Base-by-base conservation (phyloP, 108 stramenopile species). In the Conticribra guillardii region DNA sequence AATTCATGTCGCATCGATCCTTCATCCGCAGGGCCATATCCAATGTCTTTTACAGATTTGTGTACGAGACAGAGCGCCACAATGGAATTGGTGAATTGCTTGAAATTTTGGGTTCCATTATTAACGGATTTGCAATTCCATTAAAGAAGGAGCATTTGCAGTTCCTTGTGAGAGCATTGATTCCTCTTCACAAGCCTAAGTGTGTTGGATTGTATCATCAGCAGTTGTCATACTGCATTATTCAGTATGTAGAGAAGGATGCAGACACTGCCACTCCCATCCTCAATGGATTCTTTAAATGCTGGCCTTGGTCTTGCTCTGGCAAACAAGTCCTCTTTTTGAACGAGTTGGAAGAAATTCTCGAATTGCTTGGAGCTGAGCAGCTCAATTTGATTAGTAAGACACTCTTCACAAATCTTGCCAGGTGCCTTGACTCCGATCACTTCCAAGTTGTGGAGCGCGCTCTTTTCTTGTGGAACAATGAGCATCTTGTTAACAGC, bases 191-290 rank as follows among this genome's bases (percentile, higher is more conserved):
- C 92, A 98, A 98, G 67, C 98, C 99, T 41, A 96, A 95, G 67
- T 95, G 95, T 68, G 94, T 99, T n/a, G 82, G 88, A 15, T 68
- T 97, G 21, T 99, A 99, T 71, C 99, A 99, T 64, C 98, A 99
- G 80, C 99, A 99, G 71, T 89, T 99, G 24, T 97, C 97, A 28
- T 99, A 99, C 82, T 99, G 99, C 82, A 94, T 99, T 74, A 96
- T 97, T 67, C 99, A 99, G 81, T 99, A 98, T 78, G 96, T 99
- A 22, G 99, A 99, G 81, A 99, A 99, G 84, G 99, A 99, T 84
- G 93, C 97, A 3, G 96, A 97, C 67, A 99, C 98, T 48, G 96
- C 94, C 7, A 95, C 94, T 15, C 93, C 97, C 11, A 97, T 99
- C 53, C 85, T 99, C 18, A 91, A 94, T 70, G 97, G 98, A 7